Conservation (phyloP, 768 basidiomycete genomes). For the Tricholoma terreum region DNA sequence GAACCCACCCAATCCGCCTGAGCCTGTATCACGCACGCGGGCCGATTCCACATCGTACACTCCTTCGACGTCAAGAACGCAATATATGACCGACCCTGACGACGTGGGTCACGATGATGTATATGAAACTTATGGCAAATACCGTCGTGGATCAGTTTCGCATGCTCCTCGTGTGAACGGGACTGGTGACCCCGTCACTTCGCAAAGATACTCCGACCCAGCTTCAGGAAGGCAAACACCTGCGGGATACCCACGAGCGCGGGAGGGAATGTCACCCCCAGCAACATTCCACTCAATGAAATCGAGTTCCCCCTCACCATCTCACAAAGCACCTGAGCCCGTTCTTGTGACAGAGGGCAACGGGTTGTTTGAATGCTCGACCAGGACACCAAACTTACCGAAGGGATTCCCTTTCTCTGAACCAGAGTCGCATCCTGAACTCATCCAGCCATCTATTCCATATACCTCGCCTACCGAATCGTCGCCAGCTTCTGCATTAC, state of each 20-base stretch:
- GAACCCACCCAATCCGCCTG: neutral
- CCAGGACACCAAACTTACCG: conserved; percentile 10
- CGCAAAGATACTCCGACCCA: neutral
- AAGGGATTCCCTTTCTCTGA: conserved; percentile 14
- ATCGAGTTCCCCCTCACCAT: conserved; percentile 15
- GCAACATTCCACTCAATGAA: conserved; percentile 13
- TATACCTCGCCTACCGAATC: neutral
- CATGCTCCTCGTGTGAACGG: neutral
- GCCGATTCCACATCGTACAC: conserved; percentile 4
- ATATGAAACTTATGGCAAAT: conserved; percentile 4
- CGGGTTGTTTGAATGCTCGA: conserved; percentile 11
- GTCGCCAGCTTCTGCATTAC: neutral
- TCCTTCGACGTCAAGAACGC: conserved; percentile 3
- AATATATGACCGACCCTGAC: neutral
- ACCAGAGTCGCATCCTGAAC: neutral
- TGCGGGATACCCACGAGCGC: conserved; percentile 5
- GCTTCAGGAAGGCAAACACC: conserved; percentile 3
- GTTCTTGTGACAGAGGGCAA: conserved; percentile 14
- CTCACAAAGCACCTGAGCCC: conserved; percentile 6
- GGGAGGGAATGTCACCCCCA: conserved; percentile 11
- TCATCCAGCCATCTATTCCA: neutral
- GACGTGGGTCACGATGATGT: conserved; percentile 3
- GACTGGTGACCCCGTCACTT: neutral
- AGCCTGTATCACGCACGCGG: conserved; percentile 3
- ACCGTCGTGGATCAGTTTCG: neutral